Base-by-base conservation (phyloP, 192 early-diverging fungal species). In the Gaertneriomyces sp. region DNA sequence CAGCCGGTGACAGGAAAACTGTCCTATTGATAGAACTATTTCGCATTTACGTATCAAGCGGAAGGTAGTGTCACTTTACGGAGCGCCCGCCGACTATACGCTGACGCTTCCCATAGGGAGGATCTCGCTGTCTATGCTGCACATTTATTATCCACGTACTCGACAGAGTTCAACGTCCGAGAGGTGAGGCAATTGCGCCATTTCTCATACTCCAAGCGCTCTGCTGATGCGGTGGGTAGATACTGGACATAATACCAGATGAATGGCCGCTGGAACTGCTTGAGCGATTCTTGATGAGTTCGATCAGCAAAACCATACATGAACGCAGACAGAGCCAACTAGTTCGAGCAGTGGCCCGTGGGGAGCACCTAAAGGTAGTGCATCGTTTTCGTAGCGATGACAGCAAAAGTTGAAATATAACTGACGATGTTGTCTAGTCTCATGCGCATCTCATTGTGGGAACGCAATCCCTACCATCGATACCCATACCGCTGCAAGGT, bases 181-280 rank as follows among this genome's bases (percentile, higher is more conserved):
- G 40, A 70, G 68, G 75, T 76, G 16, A 11, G 12, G 38, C 60
- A 17, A 14, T 39, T 4, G 8, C 19, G 45, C 25, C 42, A 49
- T 11, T 33, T 17, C 20, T 42, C 42, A 50, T 53, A 7, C 5
- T 41, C 45, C 65, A n/a, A 10, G n/a, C 20, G 60, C 5, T 17
- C 25, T 16, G 10, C 19, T 47, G 41, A 42, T 17, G 16, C 33
- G 17, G 42, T 9, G 8, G 9, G 7, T 40, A 75, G 72, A 60
- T 78, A 25, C 53, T 79, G 4, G 64, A 58, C n/a, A 19, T 43
- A 10, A 25, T 79, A 14, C 77, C 77, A 3, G 61, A 61, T 45
- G 45, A 60, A 44, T 79, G 77, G 77, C 73, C 74, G n/a, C 42
- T 79, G 6, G 63, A 43, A 7, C 47, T 69, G 17, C 38, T 76